phyloP scores from a whole-genome alignment of 495 filamentous ascomycete genomes.

The Oidiodendron maius region DNA sequence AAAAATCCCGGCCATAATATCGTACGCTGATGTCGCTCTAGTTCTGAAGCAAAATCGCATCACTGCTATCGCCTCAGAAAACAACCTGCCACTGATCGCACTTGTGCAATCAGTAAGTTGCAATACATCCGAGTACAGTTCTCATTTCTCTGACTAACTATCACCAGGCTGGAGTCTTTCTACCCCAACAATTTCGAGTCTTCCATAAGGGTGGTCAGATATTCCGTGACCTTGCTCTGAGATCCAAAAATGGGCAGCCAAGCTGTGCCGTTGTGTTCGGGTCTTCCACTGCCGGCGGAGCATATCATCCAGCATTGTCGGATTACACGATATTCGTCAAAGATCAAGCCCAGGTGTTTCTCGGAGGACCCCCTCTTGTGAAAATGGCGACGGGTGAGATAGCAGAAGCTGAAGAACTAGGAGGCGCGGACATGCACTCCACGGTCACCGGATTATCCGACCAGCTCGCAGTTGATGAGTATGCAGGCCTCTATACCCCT shows the following conservation, averaged over 20 bases:
- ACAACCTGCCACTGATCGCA: slow-evolving; percentile 27
- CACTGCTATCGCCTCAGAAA: slow-evolving; percentile 28
- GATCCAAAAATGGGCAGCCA: slow-evolving; percentile 24
- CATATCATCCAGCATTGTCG: slow-evolving; percentile 31
- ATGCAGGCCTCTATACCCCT: background rate
- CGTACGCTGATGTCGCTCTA: slow-evolving; percentile 1
- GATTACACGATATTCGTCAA: slow-evolving; percentile 33
- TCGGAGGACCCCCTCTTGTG: slow-evolving; percentile 29
- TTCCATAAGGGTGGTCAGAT: slow-evolving; percentile 32
- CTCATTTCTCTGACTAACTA: background rate
- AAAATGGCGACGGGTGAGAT: slow-evolving; percentile 32
- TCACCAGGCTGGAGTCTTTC: slow-evolving; percentile 27
- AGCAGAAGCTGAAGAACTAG: slow-evolving; percentile 26
- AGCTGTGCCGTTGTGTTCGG: slow-evolving; percentile 32
- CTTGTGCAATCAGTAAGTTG: slow-evolving; percentile 27
- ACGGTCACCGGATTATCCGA: slow-evolving; percentile 28
- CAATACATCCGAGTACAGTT: background rate
- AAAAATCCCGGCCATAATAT: background rate
- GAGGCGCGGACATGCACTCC: slow-evolving; percentile 28
- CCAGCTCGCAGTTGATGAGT: slow-evolving; percentile 29
- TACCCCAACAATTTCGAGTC: slow-evolving; percentile 30
- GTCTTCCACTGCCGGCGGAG: slow-evolving; percentile 30
- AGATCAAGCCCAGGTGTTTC: slow-evolving; percentile 29
- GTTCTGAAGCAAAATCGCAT: slow-evolving; percentile 29
- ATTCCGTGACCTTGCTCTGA: slow-evolving; percentile 27